These are phyloP conservation scores for Tubosaeta brunneosetosa DNA, from an alignment of 768 basidiomycete species.

Conservation along the genomic window DNA sequence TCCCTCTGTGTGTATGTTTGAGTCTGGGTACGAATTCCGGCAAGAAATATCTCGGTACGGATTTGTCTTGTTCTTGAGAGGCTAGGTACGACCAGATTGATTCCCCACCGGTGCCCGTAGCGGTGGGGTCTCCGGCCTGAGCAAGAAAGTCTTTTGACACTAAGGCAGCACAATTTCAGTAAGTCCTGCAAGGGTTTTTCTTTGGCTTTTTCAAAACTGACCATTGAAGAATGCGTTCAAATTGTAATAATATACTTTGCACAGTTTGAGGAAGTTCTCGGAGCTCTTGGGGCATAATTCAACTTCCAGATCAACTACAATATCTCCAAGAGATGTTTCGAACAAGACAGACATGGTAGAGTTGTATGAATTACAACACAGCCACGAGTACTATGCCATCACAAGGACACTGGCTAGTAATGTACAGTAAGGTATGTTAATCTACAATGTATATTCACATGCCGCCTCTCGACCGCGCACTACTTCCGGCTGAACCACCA, in stretches of 20 bases:
- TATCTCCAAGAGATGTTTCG: constrained; percentile 95
- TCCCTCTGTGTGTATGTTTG: constrained; percentile 82
- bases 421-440: neutral
- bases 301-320: constrained; percentile 93
- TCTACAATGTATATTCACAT: neutral
- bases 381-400: neutral
- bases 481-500: constrained; percentile 5
- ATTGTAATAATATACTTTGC: constrained; percentile 97
- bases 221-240: constrained; percentile 98
- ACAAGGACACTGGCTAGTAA: neutral
- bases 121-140: constrained; percentile 94
- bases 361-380: neutral
- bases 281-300: constrained; percentile 87
- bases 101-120: constrained; percentile 91
- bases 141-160: constrained; percentile 98
- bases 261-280: constrained; percentile 96
- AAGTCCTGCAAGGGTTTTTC: neutral
- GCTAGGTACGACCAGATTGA: constrained; percentile 77
- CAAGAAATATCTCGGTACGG: constrained; percentile 73
- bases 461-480: neutral
- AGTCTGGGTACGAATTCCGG: constrained; percentile 77
- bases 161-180: constrained; percentile 28
- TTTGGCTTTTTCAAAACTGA: constrained; percentile 34
- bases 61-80: constrained; percentile 34
- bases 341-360: constrained; percentile 84